Conservation (phyloP, 2,329 filamentous ascomycete genomes). For the Microcyclospora pomicola region DNA sequence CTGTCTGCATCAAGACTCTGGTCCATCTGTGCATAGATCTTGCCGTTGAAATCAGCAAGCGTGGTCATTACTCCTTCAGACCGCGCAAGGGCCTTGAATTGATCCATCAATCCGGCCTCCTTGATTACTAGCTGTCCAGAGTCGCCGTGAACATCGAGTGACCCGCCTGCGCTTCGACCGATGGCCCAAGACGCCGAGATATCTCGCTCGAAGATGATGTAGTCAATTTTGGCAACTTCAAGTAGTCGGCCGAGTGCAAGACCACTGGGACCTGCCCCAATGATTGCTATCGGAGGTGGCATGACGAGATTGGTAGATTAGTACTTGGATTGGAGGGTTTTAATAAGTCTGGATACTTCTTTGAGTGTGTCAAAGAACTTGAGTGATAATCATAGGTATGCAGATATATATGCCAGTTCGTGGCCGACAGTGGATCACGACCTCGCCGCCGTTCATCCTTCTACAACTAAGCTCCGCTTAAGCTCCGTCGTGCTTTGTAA, state of each 20-base stretch:
- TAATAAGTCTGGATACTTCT: not conserved
- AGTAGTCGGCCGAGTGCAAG: conserved; percentile 19
- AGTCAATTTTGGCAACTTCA: conserved; percentile 9
- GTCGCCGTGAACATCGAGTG: conserved; percentile 19
- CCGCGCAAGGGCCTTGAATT: conserved; percentile 17
- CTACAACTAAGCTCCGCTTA: no score
- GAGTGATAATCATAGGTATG: not conserved
- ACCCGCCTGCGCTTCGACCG: conserved; percentile 12
- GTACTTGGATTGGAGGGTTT: not conserved
- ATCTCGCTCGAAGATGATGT: conserved; percentile 19
- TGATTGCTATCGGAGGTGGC: conserved; percentile 17
- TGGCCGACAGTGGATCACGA: no score
- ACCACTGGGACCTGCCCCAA: conserved; percentile 21
- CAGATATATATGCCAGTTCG: no score
- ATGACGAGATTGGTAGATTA: not conserved
- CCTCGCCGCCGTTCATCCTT: no score
- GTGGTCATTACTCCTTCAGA: conserved; percentile 12
- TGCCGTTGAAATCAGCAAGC: conserved; percentile 10
- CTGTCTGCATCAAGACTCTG: conserved; percentile 13
- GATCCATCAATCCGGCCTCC: conserved; percentile 17
- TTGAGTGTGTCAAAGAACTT: not conserved
- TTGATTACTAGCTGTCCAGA: conserved; percentile 18
- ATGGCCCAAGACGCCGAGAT: conserved; percentile 1
- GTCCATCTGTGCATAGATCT: conserved; percentile 2
- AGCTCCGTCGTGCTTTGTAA: no score